Evolutionary conservation across 176 grass and related monocot species (phyloP).

Genomic region (Cenchrus americanus): DNA sequence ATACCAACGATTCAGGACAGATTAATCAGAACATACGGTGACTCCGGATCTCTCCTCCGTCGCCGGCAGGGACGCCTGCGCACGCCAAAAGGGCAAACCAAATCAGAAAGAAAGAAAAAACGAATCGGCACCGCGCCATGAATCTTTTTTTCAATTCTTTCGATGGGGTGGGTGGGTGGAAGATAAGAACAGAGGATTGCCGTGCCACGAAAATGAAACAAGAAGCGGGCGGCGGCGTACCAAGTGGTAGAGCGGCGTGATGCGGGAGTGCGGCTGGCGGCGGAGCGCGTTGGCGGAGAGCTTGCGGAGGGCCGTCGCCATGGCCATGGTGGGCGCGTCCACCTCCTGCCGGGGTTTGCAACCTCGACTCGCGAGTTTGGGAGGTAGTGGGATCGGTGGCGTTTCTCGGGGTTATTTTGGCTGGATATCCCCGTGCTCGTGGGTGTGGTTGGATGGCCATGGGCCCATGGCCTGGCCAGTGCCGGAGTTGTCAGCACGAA

Average conservation of each 20-base stretch:
- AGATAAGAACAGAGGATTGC: background rate
- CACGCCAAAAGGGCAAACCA: conserved; percentile 18
- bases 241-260: conserved; percentile 65
- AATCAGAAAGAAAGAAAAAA: background rate
- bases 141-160: background rate
- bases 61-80: conserved; percentile 66
- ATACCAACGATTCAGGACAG: conserved; percentile 1
- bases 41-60: conserved; percentile 72
- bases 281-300: conserved; percentile 53
- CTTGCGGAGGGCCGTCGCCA: conserved; percentile 77
- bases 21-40: conserved; percentile 39
- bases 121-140: background rate
- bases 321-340: conserved; percentile 68
- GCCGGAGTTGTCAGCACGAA: conserved; percentile 18
- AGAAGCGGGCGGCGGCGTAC: conserved; percentile 28
- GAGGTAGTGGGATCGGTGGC: conserved; percentile 33
- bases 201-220: background rate
- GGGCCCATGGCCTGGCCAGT: background rate
- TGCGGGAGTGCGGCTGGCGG: conserved; percentile 57
- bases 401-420: conserved; percentile 37
- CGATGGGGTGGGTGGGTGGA: background rate
- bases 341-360: conserved; percentile 7
- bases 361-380: conserved; percentile 26
- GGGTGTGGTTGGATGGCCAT: conserved; percentile 2
- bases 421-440: conserved; percentile 25